Conservation (phyloP, 208 protist genomes). For the Trypanosoma melophagium region DNA sequence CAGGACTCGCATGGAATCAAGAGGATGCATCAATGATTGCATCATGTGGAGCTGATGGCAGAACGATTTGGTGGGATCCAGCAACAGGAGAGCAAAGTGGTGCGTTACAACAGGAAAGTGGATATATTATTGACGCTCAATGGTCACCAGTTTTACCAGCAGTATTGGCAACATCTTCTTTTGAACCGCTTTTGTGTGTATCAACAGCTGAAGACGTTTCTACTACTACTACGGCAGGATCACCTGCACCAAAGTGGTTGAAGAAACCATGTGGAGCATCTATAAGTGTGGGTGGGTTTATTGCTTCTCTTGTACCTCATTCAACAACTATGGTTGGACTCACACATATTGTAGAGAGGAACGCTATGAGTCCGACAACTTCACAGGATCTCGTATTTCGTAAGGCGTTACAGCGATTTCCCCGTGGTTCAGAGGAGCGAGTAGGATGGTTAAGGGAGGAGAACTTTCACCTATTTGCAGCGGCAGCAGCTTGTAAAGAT, state of each 20-base stretch:
- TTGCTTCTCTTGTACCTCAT: conserved; percentile 46
- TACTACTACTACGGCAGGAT: neutral
- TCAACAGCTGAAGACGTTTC: conserved; percentile 51
- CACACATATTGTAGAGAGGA: conserved; percentile 27
- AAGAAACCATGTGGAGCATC: conserved; percentile 63
- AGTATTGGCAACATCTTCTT: conserved; percentile 90
- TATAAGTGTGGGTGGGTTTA: conserved; percentile 50
- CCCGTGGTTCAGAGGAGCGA: conserved; percentile 45
- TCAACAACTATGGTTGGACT: conserved; percentile 31
- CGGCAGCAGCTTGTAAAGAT: conserved; percentile 48
- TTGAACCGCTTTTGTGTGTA: conserved; percentile 74
- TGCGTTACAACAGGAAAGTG: conserved; percentile 61
- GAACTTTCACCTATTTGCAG: conserved; percentile 57
- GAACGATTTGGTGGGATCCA: conserved; percentile 95
- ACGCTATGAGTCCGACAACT: conserved; percentile 36
- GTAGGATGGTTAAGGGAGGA: conserved; percentile 56
- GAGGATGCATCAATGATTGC: conserved; percentile 90
- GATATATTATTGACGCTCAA: conserved; percentile 94
- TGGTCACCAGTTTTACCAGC: conserved; percentile 92
- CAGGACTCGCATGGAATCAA: conserved; percentile 92
- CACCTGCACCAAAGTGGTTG: conserved; percentile 53
- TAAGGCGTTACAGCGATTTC: conserved; percentile 30
- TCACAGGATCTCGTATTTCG: conserved; percentile 30
- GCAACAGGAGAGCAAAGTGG: conserved; percentile 67
- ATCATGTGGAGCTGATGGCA: conserved; percentile 93